Evolutionary conservation across 2,329 filamentous ascomycete genomes (phyloP).

Genomic region (Fusarium sororula): DNA sequence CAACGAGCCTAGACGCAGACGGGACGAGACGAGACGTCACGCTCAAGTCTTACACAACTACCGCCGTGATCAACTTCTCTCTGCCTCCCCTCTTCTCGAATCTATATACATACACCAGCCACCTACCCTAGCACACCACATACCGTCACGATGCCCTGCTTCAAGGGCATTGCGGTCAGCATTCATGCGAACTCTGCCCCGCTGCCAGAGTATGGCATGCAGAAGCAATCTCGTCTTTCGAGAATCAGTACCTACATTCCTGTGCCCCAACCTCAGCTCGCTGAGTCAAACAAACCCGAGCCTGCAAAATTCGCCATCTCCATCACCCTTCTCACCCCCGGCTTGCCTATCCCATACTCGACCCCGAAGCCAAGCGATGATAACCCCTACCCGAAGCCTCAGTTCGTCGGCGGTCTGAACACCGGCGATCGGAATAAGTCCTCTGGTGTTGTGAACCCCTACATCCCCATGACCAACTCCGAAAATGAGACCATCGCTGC

Average conservation of each 20-base stretch:
- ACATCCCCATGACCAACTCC: slow-evolving; percentile 90
- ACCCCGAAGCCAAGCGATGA: slow-evolving; percentile 80
- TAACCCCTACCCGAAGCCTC: slow-evolving; percentile 82
- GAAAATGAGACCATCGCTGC: slow-evolving; percentile 97
- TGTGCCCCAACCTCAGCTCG: slow-evolving; percentile 85
- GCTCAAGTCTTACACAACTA: slow-evolving; percentile 17
- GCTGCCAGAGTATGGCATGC: slow-evolving; percentile 91
- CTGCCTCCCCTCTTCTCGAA: slow-evolving; percentile 31
- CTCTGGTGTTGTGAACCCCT: slow-evolving; percentile 75
- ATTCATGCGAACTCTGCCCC: slow-evolving; percentile 86
- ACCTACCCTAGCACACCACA: slow-evolving; percentile 13
- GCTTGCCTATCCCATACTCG: slow-evolving; percentile 90
- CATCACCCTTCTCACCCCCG: slow-evolving; percentile 91
- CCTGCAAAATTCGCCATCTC: slow-evolving; percentile 98
- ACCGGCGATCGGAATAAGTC: slow-evolving; percentile 61
- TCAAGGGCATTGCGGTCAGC: slow-evolving; percentile 98
- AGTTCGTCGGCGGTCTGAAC: slow-evolving; percentile 76
- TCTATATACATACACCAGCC: slow-evolving; percentile 17
- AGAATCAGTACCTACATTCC: slow-evolving; percentile 98
- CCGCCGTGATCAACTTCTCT: slow-evolving; percentile 23
- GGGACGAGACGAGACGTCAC: slow-evolving; percentile 12
- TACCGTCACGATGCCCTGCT: slow-evolving; percentile 80
- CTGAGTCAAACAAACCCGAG: slow-evolving; percentile 78
- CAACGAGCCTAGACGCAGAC: slow-evolving; percentile 12
- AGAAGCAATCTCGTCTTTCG: slow-evolving; percentile 89